Base-by-base conservation (phyloP, 768 basidiomycete genomes). In the Rickenella mellea region DNA sequence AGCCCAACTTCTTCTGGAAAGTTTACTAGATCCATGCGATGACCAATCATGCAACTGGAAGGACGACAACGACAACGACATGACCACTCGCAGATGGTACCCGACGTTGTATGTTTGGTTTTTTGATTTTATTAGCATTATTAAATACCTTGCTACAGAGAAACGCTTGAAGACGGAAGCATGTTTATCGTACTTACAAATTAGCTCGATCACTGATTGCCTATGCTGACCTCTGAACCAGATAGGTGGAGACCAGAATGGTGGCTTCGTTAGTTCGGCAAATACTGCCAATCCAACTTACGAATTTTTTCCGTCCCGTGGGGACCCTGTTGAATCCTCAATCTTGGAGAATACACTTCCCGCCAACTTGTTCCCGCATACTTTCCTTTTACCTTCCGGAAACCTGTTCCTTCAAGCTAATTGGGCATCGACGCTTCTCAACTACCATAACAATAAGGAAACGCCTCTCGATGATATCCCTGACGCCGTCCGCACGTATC, bases 231-330 rank as follows among this genome's bases (percentile, higher is more conserved):
- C n/a, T 40, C 17, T 2, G 41, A 21, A 35, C 17, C 42, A 79
- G 78, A 62, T 80, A 36, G 80, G 80, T 30, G 80, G 80, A 6
- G 77, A 74, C 47, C 51, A 53, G 37, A 63, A 65, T 54, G 83
- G 83, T 7, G 83, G 83, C 28, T 92, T 81, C 55, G 82, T 89
- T 46, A 88, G 86, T 57, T 70, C 71, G 48, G 67, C 68, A 0
- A 55, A 53, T 11, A 82, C 87, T 49, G 76, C 81, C 52, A 86
- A 87, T 54, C 89, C 88, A 0, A 85, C 83, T 0, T 80, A 82
- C 56, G 83, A 88, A 60, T 83, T 86, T 64, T 88, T 77, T 67
- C 87, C 87, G 3, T 65, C 74, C 8, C 66, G 59, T 45, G 77
- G 73, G n/a, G 58, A 51, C 14, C 69, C 80, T 4, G 66, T 86